Conservation (phyloP, 805 yeast genomes). For the Yarrowia divulgata region DNA sequence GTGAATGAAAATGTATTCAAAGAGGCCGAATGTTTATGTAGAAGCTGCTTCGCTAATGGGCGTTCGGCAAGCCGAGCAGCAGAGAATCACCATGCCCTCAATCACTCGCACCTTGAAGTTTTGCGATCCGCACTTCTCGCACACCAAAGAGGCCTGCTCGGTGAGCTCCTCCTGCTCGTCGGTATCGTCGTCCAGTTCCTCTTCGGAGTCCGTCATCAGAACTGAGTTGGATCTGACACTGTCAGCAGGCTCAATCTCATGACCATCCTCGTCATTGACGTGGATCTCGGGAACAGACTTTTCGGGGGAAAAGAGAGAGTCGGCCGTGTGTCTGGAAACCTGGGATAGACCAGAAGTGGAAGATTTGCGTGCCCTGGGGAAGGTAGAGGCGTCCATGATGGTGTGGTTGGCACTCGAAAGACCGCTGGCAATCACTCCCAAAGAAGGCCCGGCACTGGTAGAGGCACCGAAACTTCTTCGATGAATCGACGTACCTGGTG, state of each 20-base stretch:
- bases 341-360: slow-evolving; percentile 23
- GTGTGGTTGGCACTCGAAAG: slow-evolving; percentile 28
- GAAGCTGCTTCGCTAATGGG: slow-evolving; percentile 32
- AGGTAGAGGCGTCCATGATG: slow-evolving; percentile 23
- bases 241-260: neutral
- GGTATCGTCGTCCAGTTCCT: slow-evolving; percentile 10
- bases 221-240: slow-evolving; percentile 10
- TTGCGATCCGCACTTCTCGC: slow-evolving; percentile 36
- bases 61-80: slow-evolving; percentile 37
- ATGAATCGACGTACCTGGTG: slow-evolving; percentile 30
- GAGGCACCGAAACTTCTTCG: slow-evolving; percentile 12
- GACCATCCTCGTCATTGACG: slow-evolving; percentile 31
- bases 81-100: slow-evolving; percentile 37
- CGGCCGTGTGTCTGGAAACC: neutral
- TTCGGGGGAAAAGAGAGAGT: neutral
- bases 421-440: slow-evolving; percentile 16
- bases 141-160: slow-evolving; percentile 28
- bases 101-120: slow-evolving; percentile 35
- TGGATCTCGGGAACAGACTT: slow-evolving; percentile 19
- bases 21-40: slow-evolving; percentile 1
- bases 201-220: slow-evolving; percentile 17
- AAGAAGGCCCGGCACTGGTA: slow-evolving; percentile 1
- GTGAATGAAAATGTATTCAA: neutral
- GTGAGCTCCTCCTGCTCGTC: slow-evolving; percentile 32
- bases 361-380: slow-evolving; percentile 22